Conservation (phyloP, 2,329 filamentous ascomycete species). For the Fusarium dlaminii region DNA sequence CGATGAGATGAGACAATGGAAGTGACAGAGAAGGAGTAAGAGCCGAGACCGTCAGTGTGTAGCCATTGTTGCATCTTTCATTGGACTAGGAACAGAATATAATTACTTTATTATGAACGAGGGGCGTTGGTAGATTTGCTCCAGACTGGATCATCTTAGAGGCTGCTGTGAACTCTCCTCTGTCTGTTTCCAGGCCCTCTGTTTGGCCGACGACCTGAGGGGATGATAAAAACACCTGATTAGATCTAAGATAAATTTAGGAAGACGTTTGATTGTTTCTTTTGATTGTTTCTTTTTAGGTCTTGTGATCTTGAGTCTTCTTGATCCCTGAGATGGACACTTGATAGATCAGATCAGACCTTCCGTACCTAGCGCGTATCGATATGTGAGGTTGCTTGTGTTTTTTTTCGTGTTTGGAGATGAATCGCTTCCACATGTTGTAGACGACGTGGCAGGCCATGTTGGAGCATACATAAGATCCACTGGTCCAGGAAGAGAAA, state of each 20-base stretch:
- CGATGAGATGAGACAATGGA: slow-evolving; percentile 19
- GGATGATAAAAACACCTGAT: not conserved
- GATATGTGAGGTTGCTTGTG: not conserved
- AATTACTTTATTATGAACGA: not conserved
- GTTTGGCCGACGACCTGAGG: not conserved
- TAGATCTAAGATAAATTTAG: not conserved
- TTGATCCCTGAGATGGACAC: not conserved
- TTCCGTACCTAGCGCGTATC: not conserved
- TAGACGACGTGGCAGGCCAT: slow-evolving; percentile 36
- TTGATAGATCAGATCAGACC: not conserved
- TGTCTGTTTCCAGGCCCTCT: not conserved
- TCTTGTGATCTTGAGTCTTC: not conserved
- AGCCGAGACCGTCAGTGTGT: slow-evolving; percentile 15
- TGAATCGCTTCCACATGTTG: not conserved
- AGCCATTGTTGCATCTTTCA: slow-evolving; percentile 3
- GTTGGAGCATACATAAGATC: slow-evolving; percentile 24
- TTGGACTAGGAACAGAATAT: not conserved
- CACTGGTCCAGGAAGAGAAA: slow-evolving; percentile 10
- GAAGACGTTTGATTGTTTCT: not conserved
- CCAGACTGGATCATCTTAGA: not conserved
- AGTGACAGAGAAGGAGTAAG: slow-evolving; percentile 8
- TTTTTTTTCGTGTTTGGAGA: slow-evolving; percentile 31
- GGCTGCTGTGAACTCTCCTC: not conserved
- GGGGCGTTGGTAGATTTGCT: not conserved
- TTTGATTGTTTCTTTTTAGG: not conserved